Base-by-base conservation (phyloP, 2,329 filamentous ascomycete species). In the Chaetomiaceae sp. region DNA sequence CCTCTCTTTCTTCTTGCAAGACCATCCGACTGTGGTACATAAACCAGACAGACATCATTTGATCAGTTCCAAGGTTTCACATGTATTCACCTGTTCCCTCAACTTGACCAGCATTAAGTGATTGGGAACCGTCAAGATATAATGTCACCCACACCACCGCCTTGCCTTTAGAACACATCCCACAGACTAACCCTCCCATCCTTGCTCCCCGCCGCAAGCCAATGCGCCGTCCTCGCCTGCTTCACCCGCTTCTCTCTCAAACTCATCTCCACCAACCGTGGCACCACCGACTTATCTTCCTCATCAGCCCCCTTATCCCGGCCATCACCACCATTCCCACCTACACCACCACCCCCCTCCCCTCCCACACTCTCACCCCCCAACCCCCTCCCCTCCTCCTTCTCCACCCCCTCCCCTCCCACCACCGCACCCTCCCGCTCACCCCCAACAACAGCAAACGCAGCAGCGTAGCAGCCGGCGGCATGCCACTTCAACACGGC, bases 401-500 rank as follows among this genome's bases (percentile, higher is more conserved):
- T 17, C 17, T 27, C 29, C 3, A 12, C 6, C 27, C 3, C 6
- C 38, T 19, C 26, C 6, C 33, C 14, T 32, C 14, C 18, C 15
- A 20, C 11, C 24, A 11, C 30, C 15, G 14, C 14, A n/a, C 20
- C 15, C 7, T 12, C 22, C 15, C 27, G 14, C 10, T 11, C 20
- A 17, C n/a, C 14, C 8, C n/a, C 12, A 10, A 18, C 52, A 17
- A 79, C 55, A 19, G 78, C 83, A 68, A 97, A 94, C 1, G 80
- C 83, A 15, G 87, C 76, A 3, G 87, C 79, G 67, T 93, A 96
- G 54, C 88, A 90, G 1, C 90, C 90, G 26, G 86, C 84, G 56
- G 84, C 82, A 65, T 97, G 93, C 91, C 91, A 97, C 65, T 94
- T 95, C 53, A 97, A 69, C 45, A 96, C 88, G 0, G 91, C 93